Evolutionary conservation across 495 filamentous ascomycete species (phyloP).

Genomic region (Acidiella bohemica): DNA sequence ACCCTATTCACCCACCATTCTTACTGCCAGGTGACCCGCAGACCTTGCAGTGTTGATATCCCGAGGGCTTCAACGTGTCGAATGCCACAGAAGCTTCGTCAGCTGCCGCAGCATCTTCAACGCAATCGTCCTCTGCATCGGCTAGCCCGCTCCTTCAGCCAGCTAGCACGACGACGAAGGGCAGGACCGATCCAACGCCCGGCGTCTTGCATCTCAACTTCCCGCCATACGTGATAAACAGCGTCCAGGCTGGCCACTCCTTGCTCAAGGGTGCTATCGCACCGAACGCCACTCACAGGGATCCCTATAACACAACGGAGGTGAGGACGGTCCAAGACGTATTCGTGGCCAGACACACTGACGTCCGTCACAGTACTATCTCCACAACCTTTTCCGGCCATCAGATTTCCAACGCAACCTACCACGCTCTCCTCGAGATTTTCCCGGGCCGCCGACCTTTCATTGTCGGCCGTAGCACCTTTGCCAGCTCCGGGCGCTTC

Average conservation of each 20-base stretch:
- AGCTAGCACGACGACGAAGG: constrained; percentile 2
- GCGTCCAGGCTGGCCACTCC: not conserved
- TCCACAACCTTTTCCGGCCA: constrained; percentile 15
- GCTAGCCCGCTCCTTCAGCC: constrained; percentile 1
- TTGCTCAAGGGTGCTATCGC: constrained; percentile 9
- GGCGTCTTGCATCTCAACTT: constrained; percentile 15
- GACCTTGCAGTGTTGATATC: constrained; percentile 9
- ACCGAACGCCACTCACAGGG: constrained; percentile 19
- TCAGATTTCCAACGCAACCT: constrained; percentile 14
- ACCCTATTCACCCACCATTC: constrained; percentile 53
- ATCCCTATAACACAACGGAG: constrained; percentile 15
- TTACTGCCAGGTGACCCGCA: constrained; percentile 48
- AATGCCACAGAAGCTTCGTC: constrained; percentile 19
- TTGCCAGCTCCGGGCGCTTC: constrained; percentile 11
- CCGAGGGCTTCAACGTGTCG: constrained; percentile 13
- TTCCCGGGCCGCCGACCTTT: constrained; percentile 16
- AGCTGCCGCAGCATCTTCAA: constrained; percentile 3
- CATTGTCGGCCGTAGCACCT: constrained; percentile 12
- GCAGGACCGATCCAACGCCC: constrained; percentile 9
- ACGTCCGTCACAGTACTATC: not conserved
- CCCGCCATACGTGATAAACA: constrained; percentile 19
- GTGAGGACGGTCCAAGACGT: constrained; percentile 3
- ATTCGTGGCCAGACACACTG: not conserved
- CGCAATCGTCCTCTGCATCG: constrained; percentile 1
- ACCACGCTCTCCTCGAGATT: constrained; percentile 9